These are phyloP conservation scores for Tetraselmis striata DNA, from an alignment of 139 green algal genomes.

Conservation along the genomic window DNA sequence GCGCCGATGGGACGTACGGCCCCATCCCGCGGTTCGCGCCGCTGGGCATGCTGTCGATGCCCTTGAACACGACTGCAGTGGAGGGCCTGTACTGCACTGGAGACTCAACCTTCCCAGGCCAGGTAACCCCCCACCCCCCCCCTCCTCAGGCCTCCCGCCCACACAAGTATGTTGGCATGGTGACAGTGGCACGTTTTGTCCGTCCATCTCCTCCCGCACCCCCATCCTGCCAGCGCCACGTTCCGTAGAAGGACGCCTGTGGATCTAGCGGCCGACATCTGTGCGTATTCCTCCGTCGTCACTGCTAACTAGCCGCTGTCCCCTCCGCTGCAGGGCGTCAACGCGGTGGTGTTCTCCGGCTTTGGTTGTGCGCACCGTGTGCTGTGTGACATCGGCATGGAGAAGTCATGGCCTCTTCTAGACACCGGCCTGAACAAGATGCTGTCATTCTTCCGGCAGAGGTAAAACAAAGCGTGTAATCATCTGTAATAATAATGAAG, in stretches of 20 bases:
- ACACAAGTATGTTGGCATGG: too few species aligned
- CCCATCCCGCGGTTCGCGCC: conserved; percentile 81
- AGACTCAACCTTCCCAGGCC: conserved; percentile 90
- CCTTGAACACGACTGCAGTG: conserved; percentile 77
- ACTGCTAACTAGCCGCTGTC: background rate
- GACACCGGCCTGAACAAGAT: conserved; percentile 58
- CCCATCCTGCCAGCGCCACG: too few species aligned
- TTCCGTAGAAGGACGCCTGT: too few species aligned
- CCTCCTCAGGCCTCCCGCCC: too few species aligned
- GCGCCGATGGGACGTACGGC: conserved; percentile 86
- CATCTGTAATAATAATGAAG: too few species aligned
- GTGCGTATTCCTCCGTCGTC: background rate
- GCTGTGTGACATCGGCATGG: conserved; percentile 66
- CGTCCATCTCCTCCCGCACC: too few species aligned
- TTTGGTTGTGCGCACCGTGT: conserved; percentile 90
- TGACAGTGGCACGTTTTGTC: too few species aligned
- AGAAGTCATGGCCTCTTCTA: conserved; percentile 51
- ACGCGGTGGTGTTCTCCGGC: conserved; percentile 90
- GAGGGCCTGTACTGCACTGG: conserved; percentile 90
- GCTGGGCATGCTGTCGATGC: conserved; percentile 90
- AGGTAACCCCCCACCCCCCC: conserved; percentile 37
- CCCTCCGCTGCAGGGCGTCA: conserved; percentile 69
- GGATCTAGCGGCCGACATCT: too few species aligned
- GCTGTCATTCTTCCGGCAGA: conserved; percentile 18
- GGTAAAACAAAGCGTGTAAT: too few species aligned